Conservation (phyloP, 495 filamentous ascomycete species). For the Penicillium cinerascens region DNA sequence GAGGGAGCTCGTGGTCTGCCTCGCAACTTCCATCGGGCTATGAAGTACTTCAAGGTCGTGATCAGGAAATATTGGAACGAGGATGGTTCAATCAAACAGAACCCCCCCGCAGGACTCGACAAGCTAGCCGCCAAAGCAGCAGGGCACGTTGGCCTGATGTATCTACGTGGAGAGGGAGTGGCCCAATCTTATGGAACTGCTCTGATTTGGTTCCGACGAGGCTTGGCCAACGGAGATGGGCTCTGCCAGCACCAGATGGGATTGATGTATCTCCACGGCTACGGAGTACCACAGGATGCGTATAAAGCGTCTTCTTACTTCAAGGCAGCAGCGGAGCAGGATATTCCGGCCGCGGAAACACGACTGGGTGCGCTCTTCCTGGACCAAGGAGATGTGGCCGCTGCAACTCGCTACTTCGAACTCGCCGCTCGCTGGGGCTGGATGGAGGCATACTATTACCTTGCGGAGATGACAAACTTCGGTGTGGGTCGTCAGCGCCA, state of each 20-base stretch:
- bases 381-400: constrained; percentile 77
- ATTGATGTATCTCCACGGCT: constrained; percentile 81
- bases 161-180: constrained; percentile 85
- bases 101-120: constrained; percentile 57
- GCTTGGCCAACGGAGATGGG: constrained; percentile 72
- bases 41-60: constrained; percentile 77
- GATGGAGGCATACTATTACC: constrained; percentile 93
- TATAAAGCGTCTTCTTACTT: constrained; percentile 75
- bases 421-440: constrained; percentile 83
- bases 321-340: constrained; percentile 78
- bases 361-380: constrained; percentile 81
- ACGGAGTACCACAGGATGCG: constrained; percentile 72
- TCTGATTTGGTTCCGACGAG: constrained; percentile 81
- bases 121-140: constrained; percentile 86
- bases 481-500: constrained; percentile 77
- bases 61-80: constrained; percentile 85
- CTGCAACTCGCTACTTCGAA: constrained; percentile 85
- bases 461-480: constrained; percentile 82
- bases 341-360: constrained; percentile 78
- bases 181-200: constrained; percentile 74
- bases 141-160: constrained; percentile 90
- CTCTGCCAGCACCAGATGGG: constrained; percentile 85
- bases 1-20: constrained; percentile 77
- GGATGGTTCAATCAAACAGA: constrained; percentile 58
- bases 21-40: constrained; percentile 68